A percentile compares a stretch with the other conserved stretches of the same genome.
phyloP scores from a whole-genome alignment of 2,329 filamentous ascomycete species.

The Blumeriella jaapii region DNA sequence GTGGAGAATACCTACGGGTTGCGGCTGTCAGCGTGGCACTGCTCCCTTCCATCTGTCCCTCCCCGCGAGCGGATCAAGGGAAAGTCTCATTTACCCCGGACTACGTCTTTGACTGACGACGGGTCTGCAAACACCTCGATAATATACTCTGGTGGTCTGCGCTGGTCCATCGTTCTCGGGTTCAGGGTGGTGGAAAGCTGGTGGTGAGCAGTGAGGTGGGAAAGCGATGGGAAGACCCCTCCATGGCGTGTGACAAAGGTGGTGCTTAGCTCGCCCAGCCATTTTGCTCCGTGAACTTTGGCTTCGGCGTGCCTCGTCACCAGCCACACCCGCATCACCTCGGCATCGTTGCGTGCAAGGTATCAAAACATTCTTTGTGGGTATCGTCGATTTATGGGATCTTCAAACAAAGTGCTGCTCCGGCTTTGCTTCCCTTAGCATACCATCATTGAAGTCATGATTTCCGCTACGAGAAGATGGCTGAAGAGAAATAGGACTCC shows the following conservation, averaged over 20 bases:
- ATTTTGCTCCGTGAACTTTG: no score
- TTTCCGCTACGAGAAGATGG: conserved; percentile 74
- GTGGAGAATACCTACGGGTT: conserved; percentile 65
- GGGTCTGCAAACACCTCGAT: conserved; percentile 91
- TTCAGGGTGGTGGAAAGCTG: conserved; percentile 4
- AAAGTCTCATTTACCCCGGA: conserved; percentile 56
- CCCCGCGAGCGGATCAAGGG: background rate
- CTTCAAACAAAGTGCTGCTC: background rate
- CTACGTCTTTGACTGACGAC: conserved; percentile 77
- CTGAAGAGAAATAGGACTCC: conserved; percentile 83
- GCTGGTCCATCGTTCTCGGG: conserved; percentile 43
- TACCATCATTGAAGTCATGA: conserved; percentile 34
- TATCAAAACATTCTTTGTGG: no score
- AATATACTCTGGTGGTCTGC: conserved; percentile 72
- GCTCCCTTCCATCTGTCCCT: background rate
- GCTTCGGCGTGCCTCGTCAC: no score
- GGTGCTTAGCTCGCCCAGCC: no score
- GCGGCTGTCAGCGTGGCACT: conserved; percentile 1
- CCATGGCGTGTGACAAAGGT: no score
- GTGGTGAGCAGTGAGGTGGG: no score
- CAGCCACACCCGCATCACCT: no score
- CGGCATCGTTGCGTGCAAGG: no score
- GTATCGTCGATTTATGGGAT: no score
- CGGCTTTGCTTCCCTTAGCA: background rate
- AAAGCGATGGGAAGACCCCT: no score